phyloP scores from a whole-genome alignment of 768 basidiomycete species.

The Vararia minispora region DNA sequence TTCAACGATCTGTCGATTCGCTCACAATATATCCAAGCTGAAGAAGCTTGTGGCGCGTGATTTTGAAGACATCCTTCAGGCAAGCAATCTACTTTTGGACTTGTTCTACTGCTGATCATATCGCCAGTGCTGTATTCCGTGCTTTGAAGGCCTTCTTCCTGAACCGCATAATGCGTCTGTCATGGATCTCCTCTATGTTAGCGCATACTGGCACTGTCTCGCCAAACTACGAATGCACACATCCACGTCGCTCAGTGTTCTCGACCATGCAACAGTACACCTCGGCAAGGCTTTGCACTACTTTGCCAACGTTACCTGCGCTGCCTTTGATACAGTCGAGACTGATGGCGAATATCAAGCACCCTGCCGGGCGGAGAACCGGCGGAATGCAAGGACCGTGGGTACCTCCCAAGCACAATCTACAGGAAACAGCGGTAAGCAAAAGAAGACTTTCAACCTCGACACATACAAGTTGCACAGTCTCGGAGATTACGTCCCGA shows the following conservation, averaged over 20 bases:
- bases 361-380: slow-evolving; percentile 1
- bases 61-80: slow-evolving; percentile 20
- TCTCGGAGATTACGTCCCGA: slow-evolving; percentile 21
- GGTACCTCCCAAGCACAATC: not conserved
- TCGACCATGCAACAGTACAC: slow-evolving; percentile 12
- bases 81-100: not conserved
- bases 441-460: slow-evolving; percentile 19
- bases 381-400: too few species aligned
- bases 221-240: slow-evolving; percentile 26
- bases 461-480: slow-evolving; percentile 25
- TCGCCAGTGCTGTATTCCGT: slow-evolving; percentile 25
- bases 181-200: slow-evolving; percentile 14
- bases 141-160: slow-evolving; percentile 22
- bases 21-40: slow-evolving; percentile 14
- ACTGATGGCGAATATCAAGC: slow-evolving; percentile 15
- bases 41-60: slow-evolving; percentile 17
- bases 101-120: not conserved
- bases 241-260: slow-evolving; percentile 13
- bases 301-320: slow-evolving; percentile 20
- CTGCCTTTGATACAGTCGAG: slow-evolving; percentile 18
- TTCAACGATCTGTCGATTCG: slow-evolving; percentile 15
- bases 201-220: slow-evolving; percentile 23
- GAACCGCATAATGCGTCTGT: slow-evolving; percentile 15
- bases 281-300: slow-evolving; percentile 14
- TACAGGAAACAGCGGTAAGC: not conserved